Evolutionary conservation across 106 monocot species (phyloP).

Genomic region (Cymbidium sinense): DNA sequence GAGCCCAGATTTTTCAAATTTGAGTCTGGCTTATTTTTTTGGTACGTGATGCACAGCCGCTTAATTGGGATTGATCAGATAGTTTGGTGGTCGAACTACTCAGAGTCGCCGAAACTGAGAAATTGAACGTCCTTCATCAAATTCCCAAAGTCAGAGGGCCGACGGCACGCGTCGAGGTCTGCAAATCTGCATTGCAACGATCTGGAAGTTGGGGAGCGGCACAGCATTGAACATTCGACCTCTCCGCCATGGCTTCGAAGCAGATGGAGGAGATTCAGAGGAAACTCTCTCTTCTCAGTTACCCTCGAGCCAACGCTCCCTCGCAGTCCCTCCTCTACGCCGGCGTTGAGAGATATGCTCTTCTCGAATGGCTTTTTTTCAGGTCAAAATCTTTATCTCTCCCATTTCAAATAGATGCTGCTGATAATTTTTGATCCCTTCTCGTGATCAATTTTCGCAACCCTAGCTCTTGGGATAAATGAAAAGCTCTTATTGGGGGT

Average conservation of each 20-base stretch:
- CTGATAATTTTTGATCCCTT: neutral
- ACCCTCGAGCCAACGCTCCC: conserved; percentile 68
- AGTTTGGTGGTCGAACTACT: neutral
- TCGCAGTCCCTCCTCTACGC: conserved; percentile 92
- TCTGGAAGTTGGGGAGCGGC: neutral
- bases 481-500: neutral
- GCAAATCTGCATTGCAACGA: conserved; percentile 1
- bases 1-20: too few relatives aligned
- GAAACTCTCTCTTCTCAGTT: conserved; percentile 59
- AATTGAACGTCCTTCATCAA: neutral
- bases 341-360: conserved; percentile 84
- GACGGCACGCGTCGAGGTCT: neutral
- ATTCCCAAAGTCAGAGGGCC: neutral
- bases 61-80: neutral
- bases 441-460: neutral
- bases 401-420: neutral
- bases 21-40: too few relatives aligned
- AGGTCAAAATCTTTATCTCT: conserved; percentile 27
- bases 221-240: neutral
- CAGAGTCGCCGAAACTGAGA: neutral
- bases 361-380: conserved; percentile 99
- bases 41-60: too few relatives aligned
- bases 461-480: neutral
- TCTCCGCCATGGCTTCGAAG: conserved; percentile 72
- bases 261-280: conserved; percentile 98